phyloP scores from a whole-genome alignment of 768 basidiomycete species.

The Amanita rimosa region DNA sequence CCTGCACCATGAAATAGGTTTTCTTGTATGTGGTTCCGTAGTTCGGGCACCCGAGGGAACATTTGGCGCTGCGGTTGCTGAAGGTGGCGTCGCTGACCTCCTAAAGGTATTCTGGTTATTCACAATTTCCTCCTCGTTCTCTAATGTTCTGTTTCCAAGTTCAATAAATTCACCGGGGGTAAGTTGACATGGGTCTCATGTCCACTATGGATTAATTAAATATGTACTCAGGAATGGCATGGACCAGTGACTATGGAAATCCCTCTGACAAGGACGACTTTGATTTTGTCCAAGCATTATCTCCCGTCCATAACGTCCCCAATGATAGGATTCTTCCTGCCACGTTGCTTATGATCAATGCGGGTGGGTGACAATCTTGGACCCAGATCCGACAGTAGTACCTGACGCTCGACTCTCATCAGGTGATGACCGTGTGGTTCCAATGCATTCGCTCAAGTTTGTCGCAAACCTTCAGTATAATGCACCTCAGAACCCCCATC shows the following conservation, averaged over 20 bases:
- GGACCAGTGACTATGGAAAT: conserved; percentile 72
- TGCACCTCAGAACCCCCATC: conserved; percentile 53
- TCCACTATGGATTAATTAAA: not conserved
- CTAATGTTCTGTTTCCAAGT: conserved; percentile 26
- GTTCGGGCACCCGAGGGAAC: conserved; percentile 66
- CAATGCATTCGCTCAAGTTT: conserved; percentile 76
- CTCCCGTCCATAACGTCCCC: conserved; percentile 74
- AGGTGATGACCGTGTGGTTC: conserved; percentile 82
- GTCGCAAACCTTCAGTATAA: conserved; percentile 63
- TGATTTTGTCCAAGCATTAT: conserved; percentile 73
- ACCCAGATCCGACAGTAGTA: not conserved
- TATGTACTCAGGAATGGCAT: conserved; percentile 42
- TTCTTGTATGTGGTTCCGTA: conserved; percentile 66
- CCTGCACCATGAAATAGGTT: conserved; percentile 26
- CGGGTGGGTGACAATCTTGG: conserved; percentile 39
- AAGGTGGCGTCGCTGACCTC: conserved; percentile 74
- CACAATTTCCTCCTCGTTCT: not conserved
- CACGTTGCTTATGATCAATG: conserved; percentile 57
- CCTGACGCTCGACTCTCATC: not conserved
- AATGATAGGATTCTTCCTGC: conserved; percentile 51
- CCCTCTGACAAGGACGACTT: conserved; percentile 67
- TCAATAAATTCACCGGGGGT: conserved; percentile 69
- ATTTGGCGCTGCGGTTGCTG: conserved; percentile 66
- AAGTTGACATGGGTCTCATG: conserved; percentile 7
- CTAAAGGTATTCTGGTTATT: conserved; percentile 41